These are phyloP conservation scores for Physcomitrium patens DNA, from an alignment of 225 moss, liverwort and hornwort genomes.

Conservation along the genomic window DNA sequence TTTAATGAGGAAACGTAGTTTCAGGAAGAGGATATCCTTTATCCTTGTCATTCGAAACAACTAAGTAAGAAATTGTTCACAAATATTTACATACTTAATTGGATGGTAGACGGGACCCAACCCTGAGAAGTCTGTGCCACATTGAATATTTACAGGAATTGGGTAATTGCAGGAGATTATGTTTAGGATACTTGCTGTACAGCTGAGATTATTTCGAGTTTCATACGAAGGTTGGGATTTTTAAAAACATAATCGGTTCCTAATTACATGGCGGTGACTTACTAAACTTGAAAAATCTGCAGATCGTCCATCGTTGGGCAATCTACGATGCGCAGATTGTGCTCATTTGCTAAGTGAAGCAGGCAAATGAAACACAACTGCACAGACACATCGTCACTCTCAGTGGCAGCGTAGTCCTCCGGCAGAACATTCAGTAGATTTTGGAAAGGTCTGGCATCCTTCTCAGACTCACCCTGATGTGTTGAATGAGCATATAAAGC, in stretches of 20 bases:
- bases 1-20: background rate
- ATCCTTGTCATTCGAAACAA: background rate
- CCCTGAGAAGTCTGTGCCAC: constrained; percentile 6
- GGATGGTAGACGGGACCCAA: constrained; percentile 1
- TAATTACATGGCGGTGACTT: constrained; percentile 18
- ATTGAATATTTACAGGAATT: constrained; percentile 33
- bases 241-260: background rate
- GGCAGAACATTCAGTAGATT: constrained; percentile 73
- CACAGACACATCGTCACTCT: constrained; percentile 84
- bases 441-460: constrained; percentile 71
- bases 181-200: constrained; percentile 20
- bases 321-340: constrained; percentile 69
- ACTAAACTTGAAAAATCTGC: constrained; percentile 59
- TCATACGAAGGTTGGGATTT: background rate
- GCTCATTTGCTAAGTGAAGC: constrained; percentile 94
- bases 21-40: background rate
- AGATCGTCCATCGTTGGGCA: constrained; percentile 88
- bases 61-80: constrained; percentile 7
- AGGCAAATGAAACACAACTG: constrained; percentile 94
- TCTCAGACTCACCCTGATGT: constrained; percentile 37
- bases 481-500: background rate
- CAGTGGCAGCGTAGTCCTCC: constrained; percentile 77
- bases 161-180: constrained; percentile 30
- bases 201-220: constrained; percentile 20
- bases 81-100: background rate